Evolutionary conservation across 495 filamentous ascomycete species (phyloP).

Genomic region (Daldinia concentrica): DNA sequence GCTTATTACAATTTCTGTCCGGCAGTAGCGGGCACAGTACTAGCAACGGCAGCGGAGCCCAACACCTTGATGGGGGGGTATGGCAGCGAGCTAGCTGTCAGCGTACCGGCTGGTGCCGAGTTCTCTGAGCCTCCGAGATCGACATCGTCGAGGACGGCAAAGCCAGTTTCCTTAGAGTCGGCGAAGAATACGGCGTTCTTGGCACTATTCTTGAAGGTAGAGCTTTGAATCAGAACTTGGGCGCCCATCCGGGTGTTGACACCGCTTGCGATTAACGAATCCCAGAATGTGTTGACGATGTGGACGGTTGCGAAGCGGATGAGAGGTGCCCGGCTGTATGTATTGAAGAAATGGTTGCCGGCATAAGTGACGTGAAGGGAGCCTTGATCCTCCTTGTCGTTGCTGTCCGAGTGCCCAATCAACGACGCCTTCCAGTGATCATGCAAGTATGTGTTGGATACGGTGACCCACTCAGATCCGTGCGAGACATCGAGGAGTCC

Average conservation of each 20-base stretch:
- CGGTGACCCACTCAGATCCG: slow-evolving; percentile 61
- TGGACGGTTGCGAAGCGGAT: slow-evolving; percentile 71
- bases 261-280: slow-evolving; percentile 60
- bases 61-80: slow-evolving; percentile 39
- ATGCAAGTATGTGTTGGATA: slow-evolving; percentile 62
- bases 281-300: slow-evolving; percentile 58
- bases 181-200: slow-evolving; percentile 62
- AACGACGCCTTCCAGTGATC: slow-evolving; percentile 75
- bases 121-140: slow-evolving; percentile 63
- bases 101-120: slow-evolving; percentile 57
- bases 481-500: slow-evolving; percentile 71
- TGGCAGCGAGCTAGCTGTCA: slow-evolving; percentile 44
- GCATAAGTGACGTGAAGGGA: slow-evolving; percentile 68
- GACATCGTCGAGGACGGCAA: slow-evolving; percentile 61
- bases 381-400: slow-evolving; percentile 58
- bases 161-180: slow-evolving; percentile 63
- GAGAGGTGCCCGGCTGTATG: slow-evolving; percentile 67
- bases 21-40: slow-evolving; percentile 58
- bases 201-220: slow-evolving; percentile 59
- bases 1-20: slow-evolving; percentile 53
- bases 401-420: slow-evolving; percentile 67
- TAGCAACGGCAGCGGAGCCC: slow-evolving; percentile 54
- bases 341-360: slow-evolving; percentile 70
- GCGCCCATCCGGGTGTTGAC: slow-evolving; percentile 74
- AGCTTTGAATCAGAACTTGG: slow-evolving; percentile 70